Evolutionary conservation across 441 rosid genomes (phyloP), one percentile per base, ranked within the genome.

Genomic region (Dalechampia spathulata): DNA sequence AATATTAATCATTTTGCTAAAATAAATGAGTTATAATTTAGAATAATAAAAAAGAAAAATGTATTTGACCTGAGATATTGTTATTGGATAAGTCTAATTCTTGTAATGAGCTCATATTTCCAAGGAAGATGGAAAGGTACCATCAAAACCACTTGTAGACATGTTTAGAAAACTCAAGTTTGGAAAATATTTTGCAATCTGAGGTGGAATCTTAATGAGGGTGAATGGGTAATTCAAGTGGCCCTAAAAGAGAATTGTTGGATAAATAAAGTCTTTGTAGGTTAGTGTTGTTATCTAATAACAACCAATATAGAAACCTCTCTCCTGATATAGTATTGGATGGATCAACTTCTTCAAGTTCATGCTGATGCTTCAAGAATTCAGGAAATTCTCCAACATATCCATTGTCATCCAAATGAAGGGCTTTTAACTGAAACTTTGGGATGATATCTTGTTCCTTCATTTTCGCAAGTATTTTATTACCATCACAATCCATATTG

Each of bases 281-380:
- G 0, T 48, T 10, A 2, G 64, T 66, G 39, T 75, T 72, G 54
- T 72, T 75, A 4, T 64, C 52, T 37, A 70, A n/a, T n/a, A n/a
- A 25, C 56, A 75, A 67, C 78, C 78, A 64, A 34, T 25, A 8
- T 14, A 69, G 75, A 72, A 72, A 67, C 1, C 22, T 30, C 19
- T 55, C 75, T 0, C 1, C 12, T 4, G 70, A 30, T 30, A 3
- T 30, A 30, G 34, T 56, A n/a, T 49, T 7, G 1, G 60, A 58
- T 6, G 69, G 55, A 38, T 44, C 42, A 30, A 76, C 2, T 0
- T 4, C 0, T 20, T 5, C 3, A 10, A 76, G 16, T 12, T 58
- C 47, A 44, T 51, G 43, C 27, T 71, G 76, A 52, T 62, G 21
- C 13, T 34, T 43, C 2, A 71, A 58, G 54, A 73, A 71, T 12